A percentile compares a stretch with the other conserved stretches of the same genome.
phyloP scores from a whole-genome alignment of 805 yeast species.

The Blastobotrys mokoenaii region DNA sequence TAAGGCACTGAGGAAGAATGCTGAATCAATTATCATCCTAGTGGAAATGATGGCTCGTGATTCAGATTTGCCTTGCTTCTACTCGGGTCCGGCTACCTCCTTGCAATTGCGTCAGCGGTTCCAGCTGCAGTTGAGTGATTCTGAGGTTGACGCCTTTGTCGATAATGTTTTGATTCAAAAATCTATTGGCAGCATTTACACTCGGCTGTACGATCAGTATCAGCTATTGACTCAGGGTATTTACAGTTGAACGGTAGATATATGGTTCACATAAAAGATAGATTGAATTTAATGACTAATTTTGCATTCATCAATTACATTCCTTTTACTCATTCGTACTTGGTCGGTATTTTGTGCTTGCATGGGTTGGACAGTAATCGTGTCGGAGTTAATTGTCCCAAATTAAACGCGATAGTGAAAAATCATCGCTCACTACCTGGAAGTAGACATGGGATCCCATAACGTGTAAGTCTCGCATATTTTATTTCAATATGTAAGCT shows the following conservation, averaged over 20 bases:
- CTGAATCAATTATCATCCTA: conserved; percentile 68
- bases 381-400: no score
- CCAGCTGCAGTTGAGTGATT: conserved; percentile 65
- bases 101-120: conserved; percentile 66
- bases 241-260: conserved; percentile 38
- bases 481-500: no score
- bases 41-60: conserved; percentile 94
- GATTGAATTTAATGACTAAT: not conserved
- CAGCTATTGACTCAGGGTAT: conserved; percentile 94
- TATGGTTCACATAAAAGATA: not conserved
- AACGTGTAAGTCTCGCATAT: no score
- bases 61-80: conserved; percentile 84
- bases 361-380: no score
- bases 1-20: conserved; percentile 58
- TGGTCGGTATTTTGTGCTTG: no score
- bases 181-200: conserved; percentile 80
- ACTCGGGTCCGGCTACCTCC: conserved; percentile 77
- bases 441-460: not conserved
- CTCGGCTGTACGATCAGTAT: conserved; percentile 89
- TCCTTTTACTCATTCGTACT: no score
- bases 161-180: conserved; percentile 69
- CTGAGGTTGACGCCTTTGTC: conserved; percentile 68
- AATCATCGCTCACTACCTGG: not conserved
- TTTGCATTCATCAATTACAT: not conserved
- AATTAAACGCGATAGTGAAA: no score